Base-by-base conservation (phyloP, 1,284 basidiomycete species). In the Butyriboletus appendiculatus region DNA sequence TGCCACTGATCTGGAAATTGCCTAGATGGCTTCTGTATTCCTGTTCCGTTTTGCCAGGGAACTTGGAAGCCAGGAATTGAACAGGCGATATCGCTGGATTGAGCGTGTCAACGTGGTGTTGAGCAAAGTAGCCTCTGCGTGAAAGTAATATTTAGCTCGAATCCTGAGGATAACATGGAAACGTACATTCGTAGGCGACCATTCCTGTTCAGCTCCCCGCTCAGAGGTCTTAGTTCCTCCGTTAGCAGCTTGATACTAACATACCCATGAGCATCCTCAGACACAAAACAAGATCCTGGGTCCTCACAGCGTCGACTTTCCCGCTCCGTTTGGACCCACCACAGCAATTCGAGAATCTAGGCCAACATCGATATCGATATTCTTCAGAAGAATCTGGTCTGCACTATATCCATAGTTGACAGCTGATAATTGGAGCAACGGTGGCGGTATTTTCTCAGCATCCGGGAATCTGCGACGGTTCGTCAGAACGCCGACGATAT, bases 1-100 rank as follows among this genome's bases (percentile, higher is more conserved):
- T 90, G 52, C 96, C 96, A 57, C 93, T 98, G 66, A 98, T 97
- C 63, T 98, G 96, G 76, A 99, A 99, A 55, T 95, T 94, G n/a
- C 97, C 97, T 15, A 99, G 80, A 76, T 98, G 96, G 37, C 76
- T 75, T 59, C 97, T 85, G 72, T 99, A 99, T 72, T 99, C 97
- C 70, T 98, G 96, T 72, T 98, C 97, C 6, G 86, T 93, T 74
- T 90, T 91, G 2, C 97, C 97, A 0, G 97, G 97, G 78, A 92
- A 98, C 66, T 85, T 91, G 39, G 86, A 85, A 18, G 93, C 92
- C 30, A 99, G 77, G 78, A 98, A 98, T 62, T 92, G 89, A 9
- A 99, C 97, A 0, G 96, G 91, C 14, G 86, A 89, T 81, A 96
- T 84, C 5, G 80, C 82, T 0, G 94, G 85, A 54, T 89, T 85